A percentile compares a stretch with the other conserved stretches of the same genome.
Conservation (phyloP, 2,329 filamentous ascomycete species). For the Phaeosphaeriaceae sp. region DNA sequence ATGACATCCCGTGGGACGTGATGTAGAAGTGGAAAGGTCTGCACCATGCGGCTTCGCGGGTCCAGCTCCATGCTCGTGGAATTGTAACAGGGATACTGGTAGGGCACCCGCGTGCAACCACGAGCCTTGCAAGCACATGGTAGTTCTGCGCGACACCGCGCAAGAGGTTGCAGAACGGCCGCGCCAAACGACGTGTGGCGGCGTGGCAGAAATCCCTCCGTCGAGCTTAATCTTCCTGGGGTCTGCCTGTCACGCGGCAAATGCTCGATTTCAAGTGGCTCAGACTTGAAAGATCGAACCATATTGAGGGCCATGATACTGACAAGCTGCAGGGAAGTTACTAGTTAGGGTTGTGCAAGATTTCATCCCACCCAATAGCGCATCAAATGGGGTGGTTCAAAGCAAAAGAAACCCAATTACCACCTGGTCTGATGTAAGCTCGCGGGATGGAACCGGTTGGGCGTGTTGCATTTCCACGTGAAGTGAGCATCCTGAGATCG, state of each 20-base stretch:
- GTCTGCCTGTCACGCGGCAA: constrained; percentile 8
- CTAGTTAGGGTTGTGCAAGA: neutral
- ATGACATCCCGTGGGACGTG: neutral
- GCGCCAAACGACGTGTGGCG: constrained; percentile 23
- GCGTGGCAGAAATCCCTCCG: constrained; percentile 27
- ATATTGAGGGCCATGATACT: neutral
- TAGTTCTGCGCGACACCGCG: constrained; percentile 3
- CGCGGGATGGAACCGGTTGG: constrained; percentile 32
- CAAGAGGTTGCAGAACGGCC: constrained; percentile 25
- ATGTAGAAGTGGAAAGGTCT: neutral
- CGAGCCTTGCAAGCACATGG: neutral
- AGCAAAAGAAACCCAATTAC: neutral
- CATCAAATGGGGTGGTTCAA: neutral
- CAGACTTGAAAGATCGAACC: neutral
- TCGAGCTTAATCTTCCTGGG: constrained; percentile 18
- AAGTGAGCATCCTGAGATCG: constrained; percentile 3
- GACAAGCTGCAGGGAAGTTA: constrained; percentile 2
- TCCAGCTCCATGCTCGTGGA: neutral
- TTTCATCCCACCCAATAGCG: neutral
- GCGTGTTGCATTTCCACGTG: constrained; percentile 5
- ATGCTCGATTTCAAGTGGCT: neutral
- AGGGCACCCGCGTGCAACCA: neutral
- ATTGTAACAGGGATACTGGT: neutral
- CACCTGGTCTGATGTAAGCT: constrained; percentile 13
- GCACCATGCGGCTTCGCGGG: neutral